phyloP scores from a whole-genome alignment of 2,329 filamentous ascomycete genomes.

The Monosporascus sp. region DNA sequence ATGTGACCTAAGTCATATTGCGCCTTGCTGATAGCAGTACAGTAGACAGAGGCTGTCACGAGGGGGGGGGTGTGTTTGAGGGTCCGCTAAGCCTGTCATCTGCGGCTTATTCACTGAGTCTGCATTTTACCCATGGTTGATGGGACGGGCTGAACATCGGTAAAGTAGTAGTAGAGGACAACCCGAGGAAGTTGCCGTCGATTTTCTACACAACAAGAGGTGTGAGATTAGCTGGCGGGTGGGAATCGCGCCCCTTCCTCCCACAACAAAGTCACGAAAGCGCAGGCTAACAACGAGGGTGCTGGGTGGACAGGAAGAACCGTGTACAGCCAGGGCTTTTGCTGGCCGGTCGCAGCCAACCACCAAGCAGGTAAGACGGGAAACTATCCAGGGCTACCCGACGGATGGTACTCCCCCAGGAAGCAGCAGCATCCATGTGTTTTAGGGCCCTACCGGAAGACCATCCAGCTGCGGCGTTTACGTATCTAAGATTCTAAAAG shows the following conservation, averaged over 20 bases:
- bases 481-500: constrained; percentile 6
- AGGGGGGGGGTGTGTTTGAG: background rate
- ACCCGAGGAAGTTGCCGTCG: background rate
- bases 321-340: background rate
- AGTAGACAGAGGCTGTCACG: too few species aligned
- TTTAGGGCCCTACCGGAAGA: constrained; percentile 24
- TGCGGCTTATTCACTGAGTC: background rate
- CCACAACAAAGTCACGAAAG: background rate
- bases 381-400: constrained; percentile 23
- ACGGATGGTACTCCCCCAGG: constrained; percentile 26
- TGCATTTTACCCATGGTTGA: background rate
- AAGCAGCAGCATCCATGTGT: constrained; percentile 18
- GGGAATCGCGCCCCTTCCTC: background rate
- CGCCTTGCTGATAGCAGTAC: too few species aligned
- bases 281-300: background rate
- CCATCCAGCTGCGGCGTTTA: constrained; percentile 13
- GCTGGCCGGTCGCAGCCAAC: background rate
- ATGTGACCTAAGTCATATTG: too few species aligned
- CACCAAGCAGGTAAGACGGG: constrained; percentile 3
- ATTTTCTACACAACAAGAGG: background rate
- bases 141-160: background rate
- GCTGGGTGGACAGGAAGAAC: background rate
- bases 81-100: background rate
- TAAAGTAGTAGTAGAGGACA: background rate
- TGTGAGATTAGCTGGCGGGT: background rate